phyloP scores from a whole-genome alignment of 169 alveolate genomes.

The Plasmodium yoelii region DNA sequence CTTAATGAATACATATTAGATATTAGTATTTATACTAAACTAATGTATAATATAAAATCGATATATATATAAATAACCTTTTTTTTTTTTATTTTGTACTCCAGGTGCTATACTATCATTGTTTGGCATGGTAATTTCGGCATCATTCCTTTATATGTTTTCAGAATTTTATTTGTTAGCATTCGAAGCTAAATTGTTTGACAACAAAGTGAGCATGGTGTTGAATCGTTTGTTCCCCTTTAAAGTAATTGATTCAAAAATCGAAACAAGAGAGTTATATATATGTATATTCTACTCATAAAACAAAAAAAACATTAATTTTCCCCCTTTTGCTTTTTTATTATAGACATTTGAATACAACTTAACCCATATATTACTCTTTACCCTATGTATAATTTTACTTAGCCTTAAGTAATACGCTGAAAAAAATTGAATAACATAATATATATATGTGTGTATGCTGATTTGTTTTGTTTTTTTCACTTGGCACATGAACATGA shows the following conservation, averaged over 20 bases:
- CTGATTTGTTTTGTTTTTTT: not conserved
- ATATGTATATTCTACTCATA: not conserved
- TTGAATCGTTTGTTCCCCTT: conserved; percentile 67
- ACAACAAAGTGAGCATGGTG: conserved; percentile 59
- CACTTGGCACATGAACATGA: too few relatives aligned
- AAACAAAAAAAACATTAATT: not conserved
- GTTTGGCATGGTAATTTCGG: conserved; percentile 70
- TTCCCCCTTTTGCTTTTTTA: conserved; percentile 5
- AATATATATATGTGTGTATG: not conserved
- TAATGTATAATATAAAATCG: too few relatives aligned
- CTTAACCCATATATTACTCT: conserved; percentile 70
- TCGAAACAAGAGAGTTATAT: conserved; percentile 8
- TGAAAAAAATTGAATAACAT: not conserved
- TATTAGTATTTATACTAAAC: too few relatives aligned
- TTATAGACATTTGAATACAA: conserved; percentile 61
- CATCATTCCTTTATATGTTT: conserved; percentile 73
- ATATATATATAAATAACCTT: not conserved
- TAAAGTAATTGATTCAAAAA: conserved; percentile 44
- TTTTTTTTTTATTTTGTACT: not conserved
- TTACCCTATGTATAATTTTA: conserved; percentile 71
- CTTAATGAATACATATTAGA: too few relatives aligned
- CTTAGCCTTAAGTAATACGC: conserved; percentile 72
- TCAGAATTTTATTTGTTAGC: conserved; percentile 69
- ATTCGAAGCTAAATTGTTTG: conserved; percentile 54
- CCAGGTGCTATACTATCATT: conserved; percentile 69